Conservation (phyloP, 306 rosid genomes). For the Begonia fuchsioides region DNA sequence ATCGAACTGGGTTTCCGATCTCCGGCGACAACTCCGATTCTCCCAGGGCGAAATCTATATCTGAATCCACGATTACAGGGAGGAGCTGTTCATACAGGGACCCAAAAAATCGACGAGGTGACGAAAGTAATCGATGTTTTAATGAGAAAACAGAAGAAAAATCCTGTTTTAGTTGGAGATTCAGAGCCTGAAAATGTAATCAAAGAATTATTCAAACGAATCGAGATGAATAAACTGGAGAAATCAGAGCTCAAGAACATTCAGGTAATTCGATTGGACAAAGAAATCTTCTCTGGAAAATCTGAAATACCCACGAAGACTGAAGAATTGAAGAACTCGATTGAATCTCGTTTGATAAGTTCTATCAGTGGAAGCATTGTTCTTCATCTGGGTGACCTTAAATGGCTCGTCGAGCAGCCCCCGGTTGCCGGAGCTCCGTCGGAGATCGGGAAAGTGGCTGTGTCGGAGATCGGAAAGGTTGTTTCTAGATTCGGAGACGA, state of each 20-base stretch:
- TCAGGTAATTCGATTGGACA: slow-evolving; percentile 51
- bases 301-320: slow-evolving; percentile 31
- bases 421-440: slow-evolving; percentile 17
- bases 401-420: slow-evolving; percentile 78
- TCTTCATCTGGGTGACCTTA: slow-evolving; percentile 70
- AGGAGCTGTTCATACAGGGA: slow-evolving; percentile 32
- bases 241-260: slow-evolving; percentile 27
- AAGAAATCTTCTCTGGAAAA: slow-evolving; percentile 39
- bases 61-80: slow-evolving; percentile 67
- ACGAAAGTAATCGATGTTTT: slow-evolving; percentile 49
- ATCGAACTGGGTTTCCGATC: slow-evolving; percentile 28
- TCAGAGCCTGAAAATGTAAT: slow-evolving; percentile 67
- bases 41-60: slow-evolving; percentile 40
- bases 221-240: slow-evolving; percentile 39
- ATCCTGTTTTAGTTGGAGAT: slow-evolving; percentile 85
- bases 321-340: slow-evolving; percentile 45
- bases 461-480: slow-evolving; percentile 57
- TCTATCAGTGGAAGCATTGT: slow-evolving; percentile 29
- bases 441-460: slow-evolving; percentile 66
- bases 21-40: slow-evolving; percentile 6
- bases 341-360: slow-evolving; percentile 29
- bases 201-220: slow-evolving; percentile 47
- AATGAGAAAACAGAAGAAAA: slow-evolving; percentile 47
- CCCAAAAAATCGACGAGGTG: slow-evolving; percentile 45
- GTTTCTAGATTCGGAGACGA: slow-evolving; percentile 36